These are phyloP conservation scores for Brasenia schreberi DNA, from an alignment of 164 flowering plant species.

Conservation along the genomic window DNA sequence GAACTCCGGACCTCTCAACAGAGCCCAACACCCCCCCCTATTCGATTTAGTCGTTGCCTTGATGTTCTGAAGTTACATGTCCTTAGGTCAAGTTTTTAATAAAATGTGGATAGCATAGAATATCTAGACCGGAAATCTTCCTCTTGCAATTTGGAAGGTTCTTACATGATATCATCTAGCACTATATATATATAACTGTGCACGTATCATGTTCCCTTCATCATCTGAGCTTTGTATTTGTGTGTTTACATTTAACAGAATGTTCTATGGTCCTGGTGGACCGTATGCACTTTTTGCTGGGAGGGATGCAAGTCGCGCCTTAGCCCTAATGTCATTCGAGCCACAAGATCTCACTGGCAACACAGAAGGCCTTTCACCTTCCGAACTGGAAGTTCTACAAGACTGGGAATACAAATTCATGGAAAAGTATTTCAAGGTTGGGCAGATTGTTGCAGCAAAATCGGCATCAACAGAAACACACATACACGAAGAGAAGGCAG, in stretches of 20 bases:
- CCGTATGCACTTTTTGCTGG: conserved; percentile 73
- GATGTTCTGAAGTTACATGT: too few species aligned
- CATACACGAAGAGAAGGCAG: too few species aligned
- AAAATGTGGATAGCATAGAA: too few species aligned
- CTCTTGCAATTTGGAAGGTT: too few species aligned
- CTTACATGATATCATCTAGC: too few species aligned
- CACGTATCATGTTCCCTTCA: neutral
- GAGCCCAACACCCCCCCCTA: too few species aligned
- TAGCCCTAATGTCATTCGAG: conserved; percentile 64
- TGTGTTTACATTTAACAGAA: conserved; percentile 20
- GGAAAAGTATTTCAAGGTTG: conserved; percentile 66
- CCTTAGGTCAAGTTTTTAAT: too few species aligned
- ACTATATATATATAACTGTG: too few species aligned
- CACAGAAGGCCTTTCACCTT: conserved; percentile 30
- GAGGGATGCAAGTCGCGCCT: conserved; percentile 64
- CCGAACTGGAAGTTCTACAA: conserved; percentile 38
- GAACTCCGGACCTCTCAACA: too few species aligned
- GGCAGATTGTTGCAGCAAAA: conserved; percentile 4
- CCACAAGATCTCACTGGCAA: conserved; percentile 53
- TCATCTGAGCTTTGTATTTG: neutral
- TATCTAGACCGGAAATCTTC: too few species aligned
- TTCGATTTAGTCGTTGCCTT: too few species aligned
- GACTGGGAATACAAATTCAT: conserved; percentile 81
- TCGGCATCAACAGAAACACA: too few species aligned
- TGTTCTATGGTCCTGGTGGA: conserved; percentile 80